Evolutionary conservation across 2,329 filamentous ascomycete genomes (phyloP).

Genomic region (Ophiostoma ulmi): DNA sequence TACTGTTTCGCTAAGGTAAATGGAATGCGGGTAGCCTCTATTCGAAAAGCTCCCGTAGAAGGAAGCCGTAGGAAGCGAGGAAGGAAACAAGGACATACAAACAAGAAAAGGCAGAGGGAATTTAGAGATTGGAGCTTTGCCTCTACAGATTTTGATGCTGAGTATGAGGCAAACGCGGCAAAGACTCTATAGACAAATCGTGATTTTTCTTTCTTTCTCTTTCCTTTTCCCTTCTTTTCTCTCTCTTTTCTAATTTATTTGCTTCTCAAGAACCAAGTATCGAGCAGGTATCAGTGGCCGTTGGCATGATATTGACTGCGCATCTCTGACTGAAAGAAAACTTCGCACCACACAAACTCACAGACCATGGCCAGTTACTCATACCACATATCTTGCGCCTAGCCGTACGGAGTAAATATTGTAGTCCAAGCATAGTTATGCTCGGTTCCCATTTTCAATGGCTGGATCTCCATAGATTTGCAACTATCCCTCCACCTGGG

Average conservation of each 20-base stretch:
- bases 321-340: neutral
- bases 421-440: neutral
- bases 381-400: neutral
- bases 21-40: slow-evolving; percentile 9
- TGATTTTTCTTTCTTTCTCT: neutral
- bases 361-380: neutral
- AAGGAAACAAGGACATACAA: neutral
- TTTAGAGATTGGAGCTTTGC: neutral
- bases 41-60: neutral
- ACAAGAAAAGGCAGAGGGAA: too few species aligned
- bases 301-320: neutral
- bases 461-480: slow-evolving; percentile 10
- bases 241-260: too few species aligned
- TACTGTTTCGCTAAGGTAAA: neutral
- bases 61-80: neutral
- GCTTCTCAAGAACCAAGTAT: too few species aligned
- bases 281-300: too few species aligned
- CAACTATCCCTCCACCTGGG: slow-evolving; percentile 11
- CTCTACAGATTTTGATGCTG: neutral
- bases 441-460: neutral
- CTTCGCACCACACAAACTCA: neutral
- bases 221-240: too few species aligned
- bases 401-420: neutral
- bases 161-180: neutral
- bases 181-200: neutral